These are phyloP conservation scores for Aspergillus uvarum DNA, from an alignment of 2,329 filamentous ascomycete genomes.

Conservation along the genomic window DNA sequence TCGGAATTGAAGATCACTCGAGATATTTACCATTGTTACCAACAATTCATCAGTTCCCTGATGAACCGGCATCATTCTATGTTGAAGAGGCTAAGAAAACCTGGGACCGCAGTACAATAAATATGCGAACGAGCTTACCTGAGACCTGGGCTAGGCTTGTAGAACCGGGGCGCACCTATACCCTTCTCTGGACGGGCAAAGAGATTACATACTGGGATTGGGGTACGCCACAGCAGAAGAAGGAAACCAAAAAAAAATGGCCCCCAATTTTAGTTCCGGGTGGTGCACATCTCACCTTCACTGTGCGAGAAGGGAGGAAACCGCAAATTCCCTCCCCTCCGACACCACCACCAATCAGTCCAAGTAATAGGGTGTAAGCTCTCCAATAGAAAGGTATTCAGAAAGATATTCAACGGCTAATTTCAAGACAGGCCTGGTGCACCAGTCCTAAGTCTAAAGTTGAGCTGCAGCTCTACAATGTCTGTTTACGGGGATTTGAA, in stretches of 20 bases:
- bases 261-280: conserved; percentile 1
- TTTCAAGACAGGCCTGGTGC: neutral
- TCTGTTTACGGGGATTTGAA: neutral
- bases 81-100: neutral
- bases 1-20: neutral
- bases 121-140: neutral
- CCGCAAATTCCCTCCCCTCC: neutral
- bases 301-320: neutral
- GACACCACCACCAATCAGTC: conserved; percentile 1
- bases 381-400: neutral
- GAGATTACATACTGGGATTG: conserved; percentile 3
- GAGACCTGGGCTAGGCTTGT: conserved; percentile 4
- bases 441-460: neutral
- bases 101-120: neutral
- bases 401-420: neutral
- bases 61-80: neutral
- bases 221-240: neutral
- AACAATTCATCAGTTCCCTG: neutral
- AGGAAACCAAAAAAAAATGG: neutral
- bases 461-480: neutral
- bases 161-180: conserved; percentile 4
- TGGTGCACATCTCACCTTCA: neutral
- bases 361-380: conserved; percentile 2
- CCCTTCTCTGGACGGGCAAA: conserved; percentile 5
- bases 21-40: neutral